Evolutionary conservation across 441 rosid genomes (phyloP).

Genomic region (Adansonia rubrostipa): DNA sequence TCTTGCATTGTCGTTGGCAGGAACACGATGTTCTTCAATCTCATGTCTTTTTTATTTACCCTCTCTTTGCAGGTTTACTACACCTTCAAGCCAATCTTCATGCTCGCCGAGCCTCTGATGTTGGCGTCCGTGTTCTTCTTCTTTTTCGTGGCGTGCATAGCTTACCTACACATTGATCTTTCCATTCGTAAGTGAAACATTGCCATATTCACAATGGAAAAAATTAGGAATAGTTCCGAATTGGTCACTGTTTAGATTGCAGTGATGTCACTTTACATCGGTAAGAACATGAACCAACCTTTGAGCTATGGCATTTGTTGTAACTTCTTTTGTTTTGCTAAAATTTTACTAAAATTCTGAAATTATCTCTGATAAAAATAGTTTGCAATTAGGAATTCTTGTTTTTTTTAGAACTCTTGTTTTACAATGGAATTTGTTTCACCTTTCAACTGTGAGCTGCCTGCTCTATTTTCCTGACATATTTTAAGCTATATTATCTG

Average conservation of each 20-base stretch:
- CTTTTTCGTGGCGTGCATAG: conserved; percentile 72
- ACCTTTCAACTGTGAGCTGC: background rate
- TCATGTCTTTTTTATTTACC: background rate
- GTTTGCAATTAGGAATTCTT: conserved; percentile 4
- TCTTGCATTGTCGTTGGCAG: background rate
- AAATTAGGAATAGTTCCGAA: background rate
- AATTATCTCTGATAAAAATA: background rate
- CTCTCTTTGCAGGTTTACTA: conserved; percentile 74
- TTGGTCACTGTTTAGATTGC: conserved; percentile 17
- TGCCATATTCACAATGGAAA: conserved; percentile 12
- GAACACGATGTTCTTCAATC: background rate
- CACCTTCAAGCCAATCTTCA: conserved; percentile 87
- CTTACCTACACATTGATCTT: conserved; percentile 83
- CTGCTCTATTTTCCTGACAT: background rate
- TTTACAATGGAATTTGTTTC: conserved; percentile 4
- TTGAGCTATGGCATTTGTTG: conserved; percentile 24
- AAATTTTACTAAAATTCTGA: background rate
- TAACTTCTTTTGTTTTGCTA: conserved; percentile 21
- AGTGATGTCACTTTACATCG: conserved; percentile 15
- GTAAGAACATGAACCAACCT: conserved; percentile 3
- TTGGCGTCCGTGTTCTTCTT: conserved; percentile 77
- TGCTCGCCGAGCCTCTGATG: conserved; percentile 98
- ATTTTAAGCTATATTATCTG: background rate
- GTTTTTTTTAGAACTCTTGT: background rate
- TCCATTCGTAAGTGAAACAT: conserved; percentile 58